These are phyloP conservation scores for Monosporozyma aerobia DNA, from an alignment of 805 yeast species.

Conservation along the genomic window DNA sequence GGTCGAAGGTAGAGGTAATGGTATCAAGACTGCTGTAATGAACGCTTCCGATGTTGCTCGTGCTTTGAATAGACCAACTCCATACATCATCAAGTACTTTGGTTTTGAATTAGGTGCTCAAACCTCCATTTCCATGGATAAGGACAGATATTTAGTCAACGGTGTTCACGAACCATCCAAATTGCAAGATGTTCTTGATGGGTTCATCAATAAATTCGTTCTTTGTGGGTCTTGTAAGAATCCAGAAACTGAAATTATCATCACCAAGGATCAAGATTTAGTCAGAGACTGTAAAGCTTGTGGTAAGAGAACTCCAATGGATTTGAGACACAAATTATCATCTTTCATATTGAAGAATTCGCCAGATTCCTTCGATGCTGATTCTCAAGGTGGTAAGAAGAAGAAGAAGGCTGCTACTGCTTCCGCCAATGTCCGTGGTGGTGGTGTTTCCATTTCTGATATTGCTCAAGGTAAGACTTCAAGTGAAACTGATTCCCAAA, in stretches of 20 bases:
- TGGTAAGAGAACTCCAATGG: conserved; percentile 80
- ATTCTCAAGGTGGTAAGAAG: conserved; percentile 37
- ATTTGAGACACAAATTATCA: conserved; percentile 79
- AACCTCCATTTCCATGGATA: conserved; percentile 68
- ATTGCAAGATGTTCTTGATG: conserved; percentile 89
- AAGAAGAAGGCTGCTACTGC: conserved; percentile 80
- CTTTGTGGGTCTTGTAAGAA: conserved; percentile 91
- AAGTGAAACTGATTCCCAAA: conserved; percentile 21
- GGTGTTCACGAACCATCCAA: conserved; percentile 88
- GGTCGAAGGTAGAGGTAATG: conserved; percentile 98
- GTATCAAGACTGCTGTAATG: conserved; percentile 91
- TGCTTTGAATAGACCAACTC: conserved; percentile 86
- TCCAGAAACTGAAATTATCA: conserved; percentile 90
- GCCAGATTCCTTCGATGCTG: conserved; percentile 47
- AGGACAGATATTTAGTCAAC: conserved; percentile 84
- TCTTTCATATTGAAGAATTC: conserved; percentile 87
- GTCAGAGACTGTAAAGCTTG: conserved; percentile 97
- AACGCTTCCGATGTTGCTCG: conserved; percentile 90
- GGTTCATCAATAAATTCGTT: conserved; percentile 86
- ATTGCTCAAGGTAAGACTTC: conserved; percentile 47
- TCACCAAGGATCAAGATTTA: conserved; percentile 57
- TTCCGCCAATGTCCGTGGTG: conserved; percentile 81
- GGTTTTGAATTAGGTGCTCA: conserved; percentile 98
- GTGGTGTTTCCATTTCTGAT: conserved; percentile 73
- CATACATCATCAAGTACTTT: conserved; percentile 86